phyloP scores from a whole-genome alignment of 1,284 basidiomycete species.

The Puccinia hordei region DNA sequence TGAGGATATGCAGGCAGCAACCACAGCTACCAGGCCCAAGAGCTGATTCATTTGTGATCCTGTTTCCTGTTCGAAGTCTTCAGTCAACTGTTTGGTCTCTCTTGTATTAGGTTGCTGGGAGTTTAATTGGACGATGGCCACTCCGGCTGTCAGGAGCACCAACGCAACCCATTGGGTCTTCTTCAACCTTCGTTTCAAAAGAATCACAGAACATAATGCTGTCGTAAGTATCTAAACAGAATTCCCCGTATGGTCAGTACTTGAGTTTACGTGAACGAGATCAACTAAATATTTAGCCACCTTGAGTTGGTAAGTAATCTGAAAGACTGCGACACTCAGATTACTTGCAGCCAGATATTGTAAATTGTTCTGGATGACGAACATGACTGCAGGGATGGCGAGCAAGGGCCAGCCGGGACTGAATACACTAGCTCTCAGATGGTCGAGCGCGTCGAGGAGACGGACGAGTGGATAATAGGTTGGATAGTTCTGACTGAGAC shows the following conservation, averaged over 20 bases:
- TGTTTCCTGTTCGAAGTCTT: background rate
- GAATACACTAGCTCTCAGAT: constrained; percentile 50
- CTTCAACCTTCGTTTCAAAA: constrained; percentile 58
- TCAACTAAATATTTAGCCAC: constrained; percentile 47
- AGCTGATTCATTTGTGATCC: constrained; percentile 56
- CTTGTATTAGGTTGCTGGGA: constrained; percentile 27
- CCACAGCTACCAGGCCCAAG: constrained; percentile 58
- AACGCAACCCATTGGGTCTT: constrained; percentile 59
- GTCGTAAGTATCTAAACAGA: constrained; percentile 58
- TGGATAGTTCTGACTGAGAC: background rate
- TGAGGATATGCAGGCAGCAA: constrained; percentile 59
- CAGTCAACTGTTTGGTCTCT: background rate
- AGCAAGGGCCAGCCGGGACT: constrained; percentile 54
- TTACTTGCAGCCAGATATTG: constrained; percentile 60
- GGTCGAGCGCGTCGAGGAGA: background rate
- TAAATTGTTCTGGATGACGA: constrained; percentile 59
- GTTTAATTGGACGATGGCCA: constrained; percentile 59
- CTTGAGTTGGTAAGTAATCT: constrained; percentile 61
- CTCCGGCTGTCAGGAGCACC: constrained; percentile 58
- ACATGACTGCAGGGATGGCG: constrained; percentile 58
- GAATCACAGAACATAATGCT: constrained; percentile 59
- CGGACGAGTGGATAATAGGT: background rate
- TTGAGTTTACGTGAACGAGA: background rate
- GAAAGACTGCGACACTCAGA: constrained; percentile 60
- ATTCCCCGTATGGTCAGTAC: background rate